Evolutionary conservation across 148 eudicot genomes (phyloP).

Genomic region (Arbutus unedo): DNA sequence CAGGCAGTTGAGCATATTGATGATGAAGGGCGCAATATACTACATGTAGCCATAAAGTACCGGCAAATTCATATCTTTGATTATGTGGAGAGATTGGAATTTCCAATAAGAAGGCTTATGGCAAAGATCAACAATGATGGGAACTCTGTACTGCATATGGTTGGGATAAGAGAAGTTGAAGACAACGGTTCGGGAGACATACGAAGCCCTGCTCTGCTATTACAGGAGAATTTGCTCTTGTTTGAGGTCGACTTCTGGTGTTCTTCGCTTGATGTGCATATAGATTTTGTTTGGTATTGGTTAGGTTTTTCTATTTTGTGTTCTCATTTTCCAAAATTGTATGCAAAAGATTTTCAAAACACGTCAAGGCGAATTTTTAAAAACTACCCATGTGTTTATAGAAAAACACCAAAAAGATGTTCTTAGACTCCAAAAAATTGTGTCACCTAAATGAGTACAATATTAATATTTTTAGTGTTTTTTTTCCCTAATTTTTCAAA

Average conservation of each 20-base stretch:
- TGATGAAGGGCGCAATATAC: background rate
- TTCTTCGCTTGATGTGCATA: too few relatives aligned
- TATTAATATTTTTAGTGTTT: too few relatives aligned
- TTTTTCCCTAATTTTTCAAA: too few relatives aligned
- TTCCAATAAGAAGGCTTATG: background rate
- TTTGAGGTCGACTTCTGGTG: background rate
- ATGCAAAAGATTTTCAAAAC: too few relatives aligned
- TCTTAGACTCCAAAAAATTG: too few relatives aligned
- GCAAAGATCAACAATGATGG: background rate
- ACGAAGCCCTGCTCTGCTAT: background rate
- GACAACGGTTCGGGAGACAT: too few relatives aligned
- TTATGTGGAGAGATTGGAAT: background rate
- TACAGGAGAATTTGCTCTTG: constrained; percentile 6
- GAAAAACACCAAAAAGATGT: too few relatives aligned
- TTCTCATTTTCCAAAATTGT: too few relatives aligned
- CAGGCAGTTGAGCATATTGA: background rate
- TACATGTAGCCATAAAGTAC: background rate
- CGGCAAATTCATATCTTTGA: background rate
- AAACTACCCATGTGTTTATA: too few relatives aligned
- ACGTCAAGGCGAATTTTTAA: too few relatives aligned
- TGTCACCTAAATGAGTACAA: too few relatives aligned
- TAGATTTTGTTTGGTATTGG: background rate
- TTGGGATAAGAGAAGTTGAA: background rate
- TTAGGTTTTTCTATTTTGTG: too few relatives aligned
- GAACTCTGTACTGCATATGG: background rate